Percentiles rank a stretch among this genome's conserved stretches.
These are phyloP conservation scores for Nicotiana noctiflora DNA, from an alignment of 257 asterid species.

Conservation along the genomic window DNA sequence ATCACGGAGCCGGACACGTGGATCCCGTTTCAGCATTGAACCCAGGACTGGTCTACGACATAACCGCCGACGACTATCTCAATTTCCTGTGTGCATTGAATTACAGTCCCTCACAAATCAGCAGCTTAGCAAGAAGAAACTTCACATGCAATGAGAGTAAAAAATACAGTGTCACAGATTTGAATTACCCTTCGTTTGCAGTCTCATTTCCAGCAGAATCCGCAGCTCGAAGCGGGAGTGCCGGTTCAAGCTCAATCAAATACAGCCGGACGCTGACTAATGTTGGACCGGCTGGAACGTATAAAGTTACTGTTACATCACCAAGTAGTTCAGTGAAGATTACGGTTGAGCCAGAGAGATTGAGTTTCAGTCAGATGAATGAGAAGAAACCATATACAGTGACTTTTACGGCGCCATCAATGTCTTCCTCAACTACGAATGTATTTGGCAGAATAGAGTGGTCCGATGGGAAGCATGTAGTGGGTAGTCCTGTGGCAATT, in stretches of 20 bases:
- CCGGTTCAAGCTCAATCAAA: constrained; percentile 34
- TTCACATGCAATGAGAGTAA: constrained; percentile 49
- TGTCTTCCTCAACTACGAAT: constrained; percentile 41
- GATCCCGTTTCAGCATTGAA: constrained; percentile 76
- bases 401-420: constrained; percentile 43
- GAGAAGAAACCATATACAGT: constrained; percentile 72
- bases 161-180: constrained; percentile 51
- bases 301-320: constrained; percentile 46
- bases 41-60: constrained; percentile 82
- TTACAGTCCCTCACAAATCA: constrained; percentile 55
- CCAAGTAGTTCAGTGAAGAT: constrained; percentile 40
- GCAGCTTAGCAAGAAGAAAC: constrained; percentile 51
- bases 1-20: constrained; percentile 87
- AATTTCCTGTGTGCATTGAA: constrained; percentile 71
- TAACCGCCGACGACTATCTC: constrained; percentile 41
- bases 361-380: constrained; percentile 38
- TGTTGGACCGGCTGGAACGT: constrained; percentile 66
- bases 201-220: constrained; percentile 30
- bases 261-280: constrained; percentile 69
- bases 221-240: constrained; percentile 17
- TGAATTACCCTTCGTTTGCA: constrained; percentile 87
- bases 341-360: constrained; percentile 44
- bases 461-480: constrained; percentile 80
- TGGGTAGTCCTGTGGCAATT: constrained; percentile 76
- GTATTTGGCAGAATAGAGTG: constrained; percentile 75